These are phyloP conservation scores for Drechslera avenae DNA, from an alignment of 2,329 filamentous ascomycete species.

Conservation along the genomic window DNA sequence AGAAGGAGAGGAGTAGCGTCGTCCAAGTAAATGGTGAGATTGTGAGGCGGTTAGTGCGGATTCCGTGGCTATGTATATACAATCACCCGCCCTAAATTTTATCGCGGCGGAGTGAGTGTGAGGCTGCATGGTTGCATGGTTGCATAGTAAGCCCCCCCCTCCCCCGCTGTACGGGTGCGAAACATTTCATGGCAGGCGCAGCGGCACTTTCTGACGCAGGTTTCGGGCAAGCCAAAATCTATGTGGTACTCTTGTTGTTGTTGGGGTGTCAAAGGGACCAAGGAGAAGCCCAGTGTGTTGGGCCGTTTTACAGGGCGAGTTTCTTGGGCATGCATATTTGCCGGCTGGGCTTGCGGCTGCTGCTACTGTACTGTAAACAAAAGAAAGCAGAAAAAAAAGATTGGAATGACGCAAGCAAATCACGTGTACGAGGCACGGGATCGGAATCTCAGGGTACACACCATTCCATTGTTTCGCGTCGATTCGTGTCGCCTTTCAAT, in stretches of 20 bases:
- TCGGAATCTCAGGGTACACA: no score
- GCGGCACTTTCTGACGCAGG: neutral
- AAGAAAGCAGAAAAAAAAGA: no score
- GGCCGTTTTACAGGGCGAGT: no score
- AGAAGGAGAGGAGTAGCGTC: constrained; percentile 1
- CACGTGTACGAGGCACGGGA: no score
- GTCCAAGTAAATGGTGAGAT: no score
- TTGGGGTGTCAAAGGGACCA: neutral
- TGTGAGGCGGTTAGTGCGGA: constrained; percentile 15
- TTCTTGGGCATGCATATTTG: no score
- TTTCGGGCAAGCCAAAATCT: neutral
- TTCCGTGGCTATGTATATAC: constrained; percentile 26
- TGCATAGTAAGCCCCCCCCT: constrained; percentile 1
- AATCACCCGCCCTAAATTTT: constrained; percentile 8
- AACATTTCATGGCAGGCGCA: neutral
- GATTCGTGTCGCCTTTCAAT: no score
- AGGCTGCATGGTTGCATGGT: neutral
- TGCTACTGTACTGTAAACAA: no score
- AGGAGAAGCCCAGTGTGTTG: no score
- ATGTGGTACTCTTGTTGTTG: neutral
- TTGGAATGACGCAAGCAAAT: no score
- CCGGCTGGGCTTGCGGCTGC: no score
- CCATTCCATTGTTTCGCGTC: no score
- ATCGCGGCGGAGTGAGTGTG: neutral
- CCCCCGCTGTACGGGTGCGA: neutral